Conservation (phyloP, 331 rosid species). For the Acacia concinna region DNA sequence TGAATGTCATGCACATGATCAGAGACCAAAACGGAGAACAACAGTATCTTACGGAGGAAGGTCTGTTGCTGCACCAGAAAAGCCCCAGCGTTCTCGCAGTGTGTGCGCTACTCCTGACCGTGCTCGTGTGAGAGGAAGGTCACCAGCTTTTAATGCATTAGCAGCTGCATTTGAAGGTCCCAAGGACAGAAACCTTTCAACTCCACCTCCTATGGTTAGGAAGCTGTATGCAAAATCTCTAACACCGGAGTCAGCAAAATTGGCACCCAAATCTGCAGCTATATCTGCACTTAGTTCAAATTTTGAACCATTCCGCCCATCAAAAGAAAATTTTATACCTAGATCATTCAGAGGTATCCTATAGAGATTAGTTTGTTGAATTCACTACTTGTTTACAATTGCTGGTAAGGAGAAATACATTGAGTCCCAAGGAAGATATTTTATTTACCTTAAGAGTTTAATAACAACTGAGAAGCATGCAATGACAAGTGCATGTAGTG, state of each 20-base stretch:
- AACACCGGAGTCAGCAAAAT: slow-evolving; percentile 63
- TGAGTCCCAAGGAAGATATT: too few species aligned
- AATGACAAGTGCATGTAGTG: too few species aligned
- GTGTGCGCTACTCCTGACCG: slow-evolving; percentile 87
- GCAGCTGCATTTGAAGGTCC: slow-evolving; percentile 83
- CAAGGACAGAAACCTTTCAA: slow-evolving; percentile 77
- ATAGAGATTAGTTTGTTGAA: slow-evolving; percentile 1
- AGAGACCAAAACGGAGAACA: slow-evolving; percentile 86
- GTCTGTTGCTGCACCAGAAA: slow-evolving; percentile 79
- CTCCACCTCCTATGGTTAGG: slow-evolving; percentile 82
- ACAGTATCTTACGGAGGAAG: slow-evolving; percentile 78
- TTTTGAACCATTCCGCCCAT: slow-evolving; percentile 61
- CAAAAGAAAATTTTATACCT: slow-evolving; percentile 69
- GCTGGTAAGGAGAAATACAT: too few species aligned
- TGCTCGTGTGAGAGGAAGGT: slow-evolving; percentile 88
- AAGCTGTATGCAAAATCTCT: slow-evolving; percentile 77
- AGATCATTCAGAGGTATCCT: slow-evolving; percentile 70
- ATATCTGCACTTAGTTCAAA: slow-evolving; percentile 64
- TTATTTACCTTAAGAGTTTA: too few species aligned
- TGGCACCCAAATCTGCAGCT: slow-evolving; percentile 62
- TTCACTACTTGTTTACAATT: slow-evolving; percentile 9
- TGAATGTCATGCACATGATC: slow-evolving; percentile 24
- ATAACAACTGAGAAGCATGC: background rate
- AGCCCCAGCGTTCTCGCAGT: slow-evolving; percentile 87
- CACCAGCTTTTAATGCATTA: slow-evolving; percentile 91